A percentile compares a stretch with the other conserved stretches of the same genome.
Conservation (phyloP, 176 grass and related monocot genomes). For the Phragmites australis region DNA sequence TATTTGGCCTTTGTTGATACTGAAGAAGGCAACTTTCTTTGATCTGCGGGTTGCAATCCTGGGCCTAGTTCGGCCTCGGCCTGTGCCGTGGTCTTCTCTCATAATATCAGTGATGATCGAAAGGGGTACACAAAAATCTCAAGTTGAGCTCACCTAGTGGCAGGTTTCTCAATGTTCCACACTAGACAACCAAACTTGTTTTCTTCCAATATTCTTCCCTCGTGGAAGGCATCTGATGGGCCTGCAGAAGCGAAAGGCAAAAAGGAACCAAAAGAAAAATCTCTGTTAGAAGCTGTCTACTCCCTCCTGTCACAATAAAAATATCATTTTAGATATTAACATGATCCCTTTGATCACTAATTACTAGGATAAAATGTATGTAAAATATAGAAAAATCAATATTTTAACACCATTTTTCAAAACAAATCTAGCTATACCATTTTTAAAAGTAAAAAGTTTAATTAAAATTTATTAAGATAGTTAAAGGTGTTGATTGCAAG, state of each 20-base stretch:
- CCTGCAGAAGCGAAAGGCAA: not conserved
- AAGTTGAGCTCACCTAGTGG: not conserved
- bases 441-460: too few species aligned
- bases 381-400: too few species aligned
- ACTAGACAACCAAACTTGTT: not conserved
- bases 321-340: too few species aligned
- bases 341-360: too few species aligned
- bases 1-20: not conserved
- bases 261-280: not conserved
- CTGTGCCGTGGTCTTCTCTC: not conserved
- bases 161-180: not conserved
- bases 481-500: too few species aligned
- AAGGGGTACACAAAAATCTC: not conserved
- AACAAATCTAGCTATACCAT: too few species aligned
- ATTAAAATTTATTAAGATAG: too few species aligned
- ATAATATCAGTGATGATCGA: not conserved
- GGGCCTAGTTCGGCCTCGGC: not conserved
- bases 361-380: too few species aligned
- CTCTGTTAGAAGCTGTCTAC: not conserved
- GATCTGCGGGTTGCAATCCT: not conserved
- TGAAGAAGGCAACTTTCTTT: not conserved
- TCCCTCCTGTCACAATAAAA: too few species aligned
- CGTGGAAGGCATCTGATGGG: not conserved
- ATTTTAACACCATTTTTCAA: too few species aligned
- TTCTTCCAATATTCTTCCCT: not conserved